Evolutionary conservation across 345 rosid species (phyloP).

Genomic region (Brassica rapa): DNA sequence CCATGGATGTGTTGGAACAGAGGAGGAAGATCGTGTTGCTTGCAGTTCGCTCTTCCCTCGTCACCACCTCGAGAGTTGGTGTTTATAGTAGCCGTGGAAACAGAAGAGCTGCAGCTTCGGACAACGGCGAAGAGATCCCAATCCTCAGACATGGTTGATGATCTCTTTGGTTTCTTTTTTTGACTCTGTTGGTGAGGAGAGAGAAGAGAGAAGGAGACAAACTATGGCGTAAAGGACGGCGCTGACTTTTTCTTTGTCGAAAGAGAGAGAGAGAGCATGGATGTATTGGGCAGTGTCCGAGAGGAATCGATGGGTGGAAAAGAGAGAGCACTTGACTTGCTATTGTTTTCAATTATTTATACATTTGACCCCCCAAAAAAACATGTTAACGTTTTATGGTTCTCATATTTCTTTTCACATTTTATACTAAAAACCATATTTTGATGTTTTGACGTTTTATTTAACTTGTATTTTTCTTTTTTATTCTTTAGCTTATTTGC

Average conservation of each 20-base stretch:
- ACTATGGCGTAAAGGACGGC: slow-evolving; percentile 52
- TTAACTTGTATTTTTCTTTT: not conserved
- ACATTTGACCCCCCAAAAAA: slow-evolving; percentile 30
- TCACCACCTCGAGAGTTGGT: slow-evolving; percentile 26
- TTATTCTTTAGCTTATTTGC: not conserved
- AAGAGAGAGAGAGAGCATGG: slow-evolving; percentile 37
- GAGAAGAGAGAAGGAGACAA: slow-evolving; percentile 41
- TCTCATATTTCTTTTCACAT: slow-evolving; percentile 17
- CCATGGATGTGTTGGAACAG: slow-evolving; percentile 34
- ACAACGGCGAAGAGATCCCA: slow-evolving; percentile 92
- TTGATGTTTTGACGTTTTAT: not conserved
- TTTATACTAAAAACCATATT: not conserved
- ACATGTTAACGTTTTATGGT: not conserved
- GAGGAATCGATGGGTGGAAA: slow-evolving; percentile 16
- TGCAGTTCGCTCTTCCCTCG: slow-evolving; percentile 32
- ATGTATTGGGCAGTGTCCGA: slow-evolving; percentile 6
- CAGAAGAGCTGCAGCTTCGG: slow-evolving; percentile 55
- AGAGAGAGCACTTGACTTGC: slow-evolving; percentile 43
- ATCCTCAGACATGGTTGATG: slow-evolving; percentile 47
- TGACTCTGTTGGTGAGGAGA: slow-evolving; percentile 15
- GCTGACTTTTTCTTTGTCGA: slow-evolving; percentile 66
- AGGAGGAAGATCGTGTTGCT: slow-evolving; percentile 35
- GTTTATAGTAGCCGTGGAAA: slow-evolving; percentile 2
- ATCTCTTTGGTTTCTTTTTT: slow-evolving; percentile 15
- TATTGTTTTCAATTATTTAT: slow-evolving; percentile 59